A percentile compares a stretch with the other conserved stretches of the same genome.
phyloP scores from a whole-genome alignment of 2,329 filamentous ascomycete genomes.

The Cytospora piceicola region DNA sequence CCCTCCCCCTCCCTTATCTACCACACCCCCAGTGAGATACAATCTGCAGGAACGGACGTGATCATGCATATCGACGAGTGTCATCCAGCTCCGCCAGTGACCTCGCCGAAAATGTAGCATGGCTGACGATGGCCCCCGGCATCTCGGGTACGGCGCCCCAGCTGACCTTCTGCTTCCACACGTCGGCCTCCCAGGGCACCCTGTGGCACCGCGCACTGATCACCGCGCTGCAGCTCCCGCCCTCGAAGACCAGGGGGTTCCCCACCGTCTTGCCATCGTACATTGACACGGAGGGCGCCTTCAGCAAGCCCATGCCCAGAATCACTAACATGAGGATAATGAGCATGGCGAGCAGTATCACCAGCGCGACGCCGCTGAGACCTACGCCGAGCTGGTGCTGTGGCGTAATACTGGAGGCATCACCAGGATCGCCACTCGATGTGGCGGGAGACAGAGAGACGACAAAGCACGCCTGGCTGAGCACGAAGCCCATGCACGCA shows the following conservation, averaged over 20 bases:
- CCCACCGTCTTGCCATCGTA: slow-evolving; percentile 44
- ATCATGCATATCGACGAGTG: slow-evolving; percentile 45
- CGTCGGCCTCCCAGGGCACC: slow-evolving; percentile 37
- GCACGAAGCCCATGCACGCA: slow-evolving; percentile 48
- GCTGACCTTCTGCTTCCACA: slow-evolving; percentile 45
- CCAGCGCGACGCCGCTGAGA: slow-evolving; percentile 48
- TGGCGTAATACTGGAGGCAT: slow-evolving; percentile 22
- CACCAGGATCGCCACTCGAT: slow-evolving; percentile 13
- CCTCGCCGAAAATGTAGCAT: slow-evolving; percentile 50
- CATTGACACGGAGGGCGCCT: slow-evolving; percentile 42
- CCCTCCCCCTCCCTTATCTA: not conserved
- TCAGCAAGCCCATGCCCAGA: slow-evolving; percentile 46
- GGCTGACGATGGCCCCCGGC: slow-evolving; percentile 44
- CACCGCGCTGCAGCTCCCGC: slow-evolving; percentile 57
- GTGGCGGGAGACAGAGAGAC: slow-evolving; percentile 31
- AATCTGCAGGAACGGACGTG: not conserved
- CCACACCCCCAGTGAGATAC: not conserved
- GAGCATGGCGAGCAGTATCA: slow-evolving; percentile 48
- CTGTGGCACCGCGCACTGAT: slow-evolving; percentile 54
- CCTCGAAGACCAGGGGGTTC: slow-evolving; percentile 53
- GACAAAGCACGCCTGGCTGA: slow-evolving; percentile 50
- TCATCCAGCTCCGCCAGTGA: slow-evolving; percentile 41
- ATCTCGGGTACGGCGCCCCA: slow-evolving; percentile 53
- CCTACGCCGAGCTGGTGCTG: slow-evolving; percentile 42
- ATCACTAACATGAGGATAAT: slow-evolving; percentile 41